phyloP scores from a whole-genome alignment of 257 asterid genomes.

The Nicotiana paniculata region DNA sequence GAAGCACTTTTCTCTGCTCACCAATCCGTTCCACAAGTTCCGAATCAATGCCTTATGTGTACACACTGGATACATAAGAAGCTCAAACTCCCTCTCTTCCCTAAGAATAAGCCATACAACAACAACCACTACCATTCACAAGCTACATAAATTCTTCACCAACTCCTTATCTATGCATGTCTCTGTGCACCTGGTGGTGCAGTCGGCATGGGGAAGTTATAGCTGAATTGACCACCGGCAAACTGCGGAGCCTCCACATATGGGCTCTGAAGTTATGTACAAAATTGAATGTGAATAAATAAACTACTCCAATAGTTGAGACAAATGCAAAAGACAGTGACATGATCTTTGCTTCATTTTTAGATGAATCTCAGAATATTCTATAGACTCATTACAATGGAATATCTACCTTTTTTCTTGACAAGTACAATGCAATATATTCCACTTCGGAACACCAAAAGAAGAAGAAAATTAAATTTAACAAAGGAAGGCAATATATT shows the following conservation, averaged over 20 bases:
- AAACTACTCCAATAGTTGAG: not conserved
- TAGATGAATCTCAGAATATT: not conserved
- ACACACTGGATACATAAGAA: conserved; percentile 6
- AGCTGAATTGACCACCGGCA: conserved; percentile 34
- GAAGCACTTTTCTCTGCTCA: conserved; percentile 1
- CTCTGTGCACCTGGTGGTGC: conserved; percentile 92
- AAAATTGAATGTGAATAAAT: not conserved
- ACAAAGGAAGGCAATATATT: not conserved
- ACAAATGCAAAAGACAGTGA: not conserved
- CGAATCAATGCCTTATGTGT: not conserved
- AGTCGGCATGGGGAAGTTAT: conserved; percentile 76
- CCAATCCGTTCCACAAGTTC: not conserved
- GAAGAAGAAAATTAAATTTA: not conserved
- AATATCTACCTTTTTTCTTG: not conserved
- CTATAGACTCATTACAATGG: not conserved
- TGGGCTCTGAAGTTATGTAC: conserved; percentile 57
- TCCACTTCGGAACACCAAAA: not conserved
- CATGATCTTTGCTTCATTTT: not conserved
- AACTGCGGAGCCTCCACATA: conserved; percentile 87
- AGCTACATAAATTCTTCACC: not conserved
- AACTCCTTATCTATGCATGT: conserved; percentile 29
- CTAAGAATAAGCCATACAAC: conserved; percentile 11
- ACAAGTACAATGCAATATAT: not conserved
- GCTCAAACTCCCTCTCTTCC: conserved; percentile 15
- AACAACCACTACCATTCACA: conserved; percentile 3